Evolutionary conservation across 129 eudicot genomes (phyloP).

Genomic region (Sambucus nigra): DNA sequence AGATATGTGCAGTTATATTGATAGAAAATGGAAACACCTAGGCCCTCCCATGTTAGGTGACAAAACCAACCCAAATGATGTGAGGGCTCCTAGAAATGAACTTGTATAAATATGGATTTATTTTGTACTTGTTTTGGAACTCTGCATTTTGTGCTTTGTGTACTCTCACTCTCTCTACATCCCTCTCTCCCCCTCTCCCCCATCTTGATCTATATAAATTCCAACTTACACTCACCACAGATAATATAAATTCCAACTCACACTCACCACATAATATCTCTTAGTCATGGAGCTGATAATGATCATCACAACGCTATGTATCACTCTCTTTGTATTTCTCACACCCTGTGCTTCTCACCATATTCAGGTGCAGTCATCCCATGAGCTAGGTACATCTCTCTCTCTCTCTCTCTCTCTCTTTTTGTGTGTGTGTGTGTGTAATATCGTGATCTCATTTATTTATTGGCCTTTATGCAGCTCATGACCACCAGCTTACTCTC

Average conservation of each 20-base stretch:
- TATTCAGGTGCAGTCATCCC: constrained; percentile 16
- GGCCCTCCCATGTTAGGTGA: constrained; percentile 13
- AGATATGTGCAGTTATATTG: constrained; percentile 16
- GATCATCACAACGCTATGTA: constrained; percentile 15
- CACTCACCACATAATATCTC: constrained; percentile 5
- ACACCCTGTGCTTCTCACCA: constrained; percentile 19
- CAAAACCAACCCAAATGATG: constrained; percentile 29
- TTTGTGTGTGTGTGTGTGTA: not conserved
- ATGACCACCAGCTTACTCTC: constrained; percentile 13
- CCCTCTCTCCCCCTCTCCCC: constrained; percentile 6
- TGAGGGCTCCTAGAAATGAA: constrained; percentile 19
- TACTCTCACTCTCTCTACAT: constrained; percentile 10
- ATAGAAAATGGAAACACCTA: constrained; percentile 8
- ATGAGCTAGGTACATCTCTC: constrained; percentile 20
- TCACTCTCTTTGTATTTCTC: constrained; percentile 23
- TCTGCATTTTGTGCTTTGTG: constrained; percentile 42
- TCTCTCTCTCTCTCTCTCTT: not conserved
- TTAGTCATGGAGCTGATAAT: constrained; percentile 16
- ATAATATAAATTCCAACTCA: constrained; percentile 16
- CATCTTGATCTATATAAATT: constrained; percentile 16
- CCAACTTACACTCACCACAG: constrained; percentile 14
- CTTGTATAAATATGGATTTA: constrained; percentile 12
- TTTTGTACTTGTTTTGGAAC: constrained; percentile 29
- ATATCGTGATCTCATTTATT: not conserved
- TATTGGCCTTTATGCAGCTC: constrained; percentile 18